Conservation (phyloP, 2,329 filamentous ascomycete species). For the Blastomyces silverae region DNA sequence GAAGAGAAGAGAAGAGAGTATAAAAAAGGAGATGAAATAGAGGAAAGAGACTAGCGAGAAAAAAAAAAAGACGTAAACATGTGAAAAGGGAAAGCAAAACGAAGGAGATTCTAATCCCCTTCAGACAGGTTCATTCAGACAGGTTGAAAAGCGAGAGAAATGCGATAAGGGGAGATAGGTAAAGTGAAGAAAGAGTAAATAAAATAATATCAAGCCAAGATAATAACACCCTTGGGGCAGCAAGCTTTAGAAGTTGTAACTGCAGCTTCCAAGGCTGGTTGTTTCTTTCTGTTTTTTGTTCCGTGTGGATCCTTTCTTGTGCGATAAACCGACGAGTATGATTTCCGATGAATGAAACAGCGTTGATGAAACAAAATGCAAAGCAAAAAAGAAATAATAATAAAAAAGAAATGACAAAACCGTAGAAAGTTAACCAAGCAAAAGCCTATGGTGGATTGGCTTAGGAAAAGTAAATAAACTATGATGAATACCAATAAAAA, state of each 20-base stretch:
- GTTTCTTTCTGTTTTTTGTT: constrained; percentile 3
- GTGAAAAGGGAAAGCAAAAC: background rate
- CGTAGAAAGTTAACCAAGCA: background rate
- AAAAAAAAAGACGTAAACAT: constrained; percentile 9
- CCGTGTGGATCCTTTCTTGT: constrained; percentile 5
- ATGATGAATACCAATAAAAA: constrained; percentile 1
- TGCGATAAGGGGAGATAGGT: background rate
- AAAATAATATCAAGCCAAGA: background rate
- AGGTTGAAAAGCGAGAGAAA: background rate
- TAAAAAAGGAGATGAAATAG: constrained; percentile 18
- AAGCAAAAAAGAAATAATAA: no score
- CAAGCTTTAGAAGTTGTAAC: background rate
- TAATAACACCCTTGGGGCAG: background rate
- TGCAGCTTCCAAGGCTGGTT: background rate
- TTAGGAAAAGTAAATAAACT: background rate
- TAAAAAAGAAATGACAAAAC: background rate
- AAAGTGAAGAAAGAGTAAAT: background rate
- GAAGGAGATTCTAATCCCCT: background rate
- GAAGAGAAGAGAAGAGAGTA: constrained; percentile 18
- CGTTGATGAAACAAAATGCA: background rate
- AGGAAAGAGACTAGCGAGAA: constrained; percentile 13
- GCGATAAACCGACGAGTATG: constrained; percentile 6
- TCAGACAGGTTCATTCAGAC: background rate
- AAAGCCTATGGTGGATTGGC: background rate
- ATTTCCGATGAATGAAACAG: background rate